Percentiles rank a stretch among this genome's conserved stretches.
phyloP scores from a whole-genome alignment of 331 rosid genomes.

The Telfairia occidentalis region DNA sequence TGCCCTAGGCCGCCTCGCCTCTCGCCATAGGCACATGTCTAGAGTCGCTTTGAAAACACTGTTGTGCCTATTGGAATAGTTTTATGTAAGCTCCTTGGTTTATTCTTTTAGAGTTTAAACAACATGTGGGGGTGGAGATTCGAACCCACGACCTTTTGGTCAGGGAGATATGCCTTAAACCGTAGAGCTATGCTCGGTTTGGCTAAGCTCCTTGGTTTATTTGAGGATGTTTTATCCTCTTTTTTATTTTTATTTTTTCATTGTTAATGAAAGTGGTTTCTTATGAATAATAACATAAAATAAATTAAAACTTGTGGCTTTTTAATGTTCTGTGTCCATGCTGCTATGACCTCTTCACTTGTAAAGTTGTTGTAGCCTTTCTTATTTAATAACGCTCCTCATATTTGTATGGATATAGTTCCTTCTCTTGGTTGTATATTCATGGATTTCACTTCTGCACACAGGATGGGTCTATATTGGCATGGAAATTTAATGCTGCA shows the following conservation, averaged over 20 bases:
- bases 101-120: too few relatives aligned
- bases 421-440: background rate
- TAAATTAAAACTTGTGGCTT: background rate
- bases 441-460: slow-evolving; percentile 4
- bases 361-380: background rate
- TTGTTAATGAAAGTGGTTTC: background rate
- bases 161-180: too few relatives aligned
- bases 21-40: too few relatives aligned
- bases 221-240: background rate
- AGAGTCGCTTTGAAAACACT: too few relatives aligned
- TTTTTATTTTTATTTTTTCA: too few relatives aligned
- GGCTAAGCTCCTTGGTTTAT: background rate
- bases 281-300: background rate
- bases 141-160: too few relatives aligned
- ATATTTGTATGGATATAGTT: background rate
- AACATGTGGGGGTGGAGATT: too few relatives aligned
- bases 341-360: background rate
- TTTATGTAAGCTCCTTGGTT: background rate
- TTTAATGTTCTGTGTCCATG: background rate
- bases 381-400: background rate
- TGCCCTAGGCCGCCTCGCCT: too few relatives aligned
- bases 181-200: too few relatives aligned
- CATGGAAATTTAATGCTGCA: slow-evolving; percentile 70
- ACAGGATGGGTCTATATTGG: slow-evolving; percentile 87
- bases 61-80: background rate